phyloP scores from a whole-genome alignment of 352 stramenopile species.

The Globisporangium heterothallicum region DNA sequence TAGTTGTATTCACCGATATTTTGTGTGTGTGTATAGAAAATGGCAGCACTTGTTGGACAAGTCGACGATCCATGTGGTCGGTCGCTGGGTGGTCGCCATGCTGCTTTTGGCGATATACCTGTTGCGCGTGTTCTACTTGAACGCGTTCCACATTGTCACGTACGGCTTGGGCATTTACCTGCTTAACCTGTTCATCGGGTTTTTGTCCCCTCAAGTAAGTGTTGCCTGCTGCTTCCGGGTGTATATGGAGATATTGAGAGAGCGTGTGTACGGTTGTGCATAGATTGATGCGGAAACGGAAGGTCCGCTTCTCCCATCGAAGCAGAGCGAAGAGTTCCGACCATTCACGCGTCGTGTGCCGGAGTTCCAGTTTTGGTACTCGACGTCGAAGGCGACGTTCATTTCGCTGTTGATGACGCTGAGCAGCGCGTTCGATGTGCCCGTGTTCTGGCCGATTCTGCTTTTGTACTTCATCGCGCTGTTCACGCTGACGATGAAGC shows the following conservation, averaged over 20 bases:
- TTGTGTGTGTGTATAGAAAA: constrained; percentile 54
- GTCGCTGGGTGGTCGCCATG: constrained; percentile 88
- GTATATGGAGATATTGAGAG: neutral
- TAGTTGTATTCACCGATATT: neutral
- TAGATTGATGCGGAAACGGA: constrained; percentile 86
- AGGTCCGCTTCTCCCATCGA: constrained; percentile 87
- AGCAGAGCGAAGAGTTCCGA: constrained; percentile 87
- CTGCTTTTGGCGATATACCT: constrained; percentile 90
- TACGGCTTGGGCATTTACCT: constrained; percentile 99
- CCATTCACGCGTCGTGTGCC: constrained; percentile 92
- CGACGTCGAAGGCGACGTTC: constrained; percentile 83
- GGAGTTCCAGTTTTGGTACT: constrained; percentile 99
- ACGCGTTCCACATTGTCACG: constrained; percentile 98
- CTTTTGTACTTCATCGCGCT: constrained; percentile 99
- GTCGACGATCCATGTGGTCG: constrained; percentile 95
- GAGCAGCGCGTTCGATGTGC: constrained; percentile 97
- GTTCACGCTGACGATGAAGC: constrained; percentile 99
- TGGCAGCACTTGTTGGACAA: constrained; percentile 98
- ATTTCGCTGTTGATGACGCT: constrained; percentile 97
- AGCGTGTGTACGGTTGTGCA: neutral
- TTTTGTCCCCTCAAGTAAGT: constrained; percentile 95
- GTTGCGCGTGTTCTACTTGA: constrained; percentile 88
- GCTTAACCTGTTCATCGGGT: constrained; percentile 99
- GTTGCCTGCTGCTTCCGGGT: neutral
- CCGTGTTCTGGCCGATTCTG: constrained; percentile 99